Evolutionary conservation across 495 filamentous ascomycete species (phyloP), one percentile per base, ranked within the genome.

Genomic region (Hypoxylon intermedium): DNA sequence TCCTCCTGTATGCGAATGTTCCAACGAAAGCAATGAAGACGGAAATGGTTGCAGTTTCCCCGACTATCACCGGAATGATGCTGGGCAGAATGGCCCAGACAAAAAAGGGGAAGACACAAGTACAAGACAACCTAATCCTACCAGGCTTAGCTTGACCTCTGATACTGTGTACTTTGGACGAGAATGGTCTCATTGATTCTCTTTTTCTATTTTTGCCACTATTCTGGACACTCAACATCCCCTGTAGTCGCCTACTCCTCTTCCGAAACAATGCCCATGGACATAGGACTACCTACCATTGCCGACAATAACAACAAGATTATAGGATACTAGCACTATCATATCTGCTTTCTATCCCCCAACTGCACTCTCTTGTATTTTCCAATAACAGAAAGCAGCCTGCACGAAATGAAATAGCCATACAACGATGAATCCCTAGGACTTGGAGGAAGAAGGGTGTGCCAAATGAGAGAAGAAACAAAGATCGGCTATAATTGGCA

Each of bases 91-190:
- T 24, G 28, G 31, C 34, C 59, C 52, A 54, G 20, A 64, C 53
- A 38, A 50, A 58, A 58, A 40, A 16, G 54, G 31, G 44, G 44
- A 59, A 45, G 28, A 58, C 31, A 26, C 15, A 26, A 30, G 60
- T 64, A 64, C 44, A 38, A 38, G 34, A 52, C 34, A 55, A 55
- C 45, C 20, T 50, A 7, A 6, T 40, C 16, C 16, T 46, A 46
- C 49, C 33, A 47, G 47, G 40, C 50, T 47, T 60, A 33, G 55
- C 50, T 16, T 51, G 40, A 30, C n/a, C 20, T 46, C 45, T 55
- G 50, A 65, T 65, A 65, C 61, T 56, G 51, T 59, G 33, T 65
- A 60, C 55, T 34, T 59, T 20, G 19, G 19, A 13, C 21, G n/a
- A 20, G 54, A 45, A 23, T 51, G 40, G 16, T 20, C 19, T 55